Conservation (phyloP, 768 basidiomycete genomes). For the Mrakia blollopis region DNA sequence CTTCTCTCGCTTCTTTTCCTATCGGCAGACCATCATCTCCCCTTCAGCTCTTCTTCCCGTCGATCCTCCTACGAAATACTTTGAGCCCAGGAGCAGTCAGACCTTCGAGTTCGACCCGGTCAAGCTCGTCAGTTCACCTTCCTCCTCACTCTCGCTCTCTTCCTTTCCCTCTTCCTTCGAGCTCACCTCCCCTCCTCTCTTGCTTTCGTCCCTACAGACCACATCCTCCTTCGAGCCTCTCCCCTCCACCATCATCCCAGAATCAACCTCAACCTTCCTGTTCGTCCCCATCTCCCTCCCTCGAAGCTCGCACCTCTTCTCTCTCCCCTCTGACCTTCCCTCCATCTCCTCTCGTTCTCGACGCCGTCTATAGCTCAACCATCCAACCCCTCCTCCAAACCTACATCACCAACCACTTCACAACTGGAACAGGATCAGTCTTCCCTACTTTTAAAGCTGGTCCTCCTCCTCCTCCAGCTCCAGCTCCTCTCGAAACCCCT, state of each 20-base stretch:
- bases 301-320: not conserved
- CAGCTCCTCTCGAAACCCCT: too few species aligned
- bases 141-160: not conserved
- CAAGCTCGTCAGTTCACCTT: constrained; percentile 53
- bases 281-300: not conserved
- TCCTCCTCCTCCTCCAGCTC: not conserved
- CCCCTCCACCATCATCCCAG: not conserved
- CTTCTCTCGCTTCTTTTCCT: too few species aligned
- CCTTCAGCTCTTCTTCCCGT: constrained; percentile 57
- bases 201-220: not conserved
- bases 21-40: constrained; percentile 83
- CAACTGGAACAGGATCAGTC: constrained; percentile 18
- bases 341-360: not conserved
- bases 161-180: too few species aligned
- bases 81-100: constrained; percentile 74
- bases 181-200: not conserved
- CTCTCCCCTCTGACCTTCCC: not conserved
- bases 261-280: constrained; percentile 4
- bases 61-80: constrained; percentile 61
- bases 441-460: constrained; percentile 20
- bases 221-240: constrained; percentile 18
- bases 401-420: constrained; percentile 29
- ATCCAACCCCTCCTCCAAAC: constrained; percentile 16
- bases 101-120: constrained; percentile 83
- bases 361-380: not conserved